Percentiles rank a stretch among this genome's conserved stretches.
Evolutionary conservation across 1,284 basidiomycete species (phyloP).

Genomic region (Vanrija pseudolonga): DNA sequence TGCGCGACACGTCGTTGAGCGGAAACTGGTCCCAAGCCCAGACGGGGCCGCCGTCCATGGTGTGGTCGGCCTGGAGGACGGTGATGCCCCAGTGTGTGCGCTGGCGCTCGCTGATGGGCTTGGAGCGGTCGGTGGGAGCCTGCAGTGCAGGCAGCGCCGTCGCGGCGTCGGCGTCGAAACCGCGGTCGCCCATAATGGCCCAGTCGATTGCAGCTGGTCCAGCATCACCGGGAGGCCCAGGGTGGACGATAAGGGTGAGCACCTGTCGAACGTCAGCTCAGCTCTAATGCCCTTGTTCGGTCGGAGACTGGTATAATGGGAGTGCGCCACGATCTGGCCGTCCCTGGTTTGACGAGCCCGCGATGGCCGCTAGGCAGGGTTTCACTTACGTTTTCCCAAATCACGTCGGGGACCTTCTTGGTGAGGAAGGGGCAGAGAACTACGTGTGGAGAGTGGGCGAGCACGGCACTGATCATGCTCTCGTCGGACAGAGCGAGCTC

Average conservation of each 20-base stretch:
- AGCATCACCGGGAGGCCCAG: conserved; percentile 52
- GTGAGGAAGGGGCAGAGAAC: conserved; percentile 53
- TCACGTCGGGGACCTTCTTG: conserved; percentile 47
- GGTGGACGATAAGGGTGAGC: conserved; percentile 53
- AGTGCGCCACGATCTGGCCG: no score
- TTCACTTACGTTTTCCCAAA: conserved; percentile 44
- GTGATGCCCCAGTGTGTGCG: conserved; percentile 51
- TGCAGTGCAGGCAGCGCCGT: conserved; percentile 38
- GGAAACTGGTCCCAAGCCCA: conserved; percentile 54
- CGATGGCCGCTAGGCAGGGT: background rate
- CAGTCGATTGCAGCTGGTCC: conserved; percentile 53
- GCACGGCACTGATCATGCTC: conserved; percentile 47
- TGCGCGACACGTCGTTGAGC: conserved; percentile 32
- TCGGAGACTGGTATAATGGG: background rate
- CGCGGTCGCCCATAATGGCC: conserved; percentile 51
- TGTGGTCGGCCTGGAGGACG: conserved; percentile 50
- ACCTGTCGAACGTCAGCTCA: conserved; percentile 26
- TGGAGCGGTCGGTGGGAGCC: conserved; percentile 18
- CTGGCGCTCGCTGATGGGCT: conserved; percentile 18
- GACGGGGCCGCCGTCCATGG: conserved; percentile 52
- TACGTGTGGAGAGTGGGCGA: conserved; percentile 47
- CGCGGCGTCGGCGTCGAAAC: conserved; percentile 34
- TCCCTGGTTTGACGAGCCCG: background rate
- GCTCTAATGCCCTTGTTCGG: no score
- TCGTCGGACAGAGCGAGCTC: conserved; percentile 49